phyloP scores from a whole-genome alignment of 257 asterid genomes.

The Solanum clarkiae region DNA sequence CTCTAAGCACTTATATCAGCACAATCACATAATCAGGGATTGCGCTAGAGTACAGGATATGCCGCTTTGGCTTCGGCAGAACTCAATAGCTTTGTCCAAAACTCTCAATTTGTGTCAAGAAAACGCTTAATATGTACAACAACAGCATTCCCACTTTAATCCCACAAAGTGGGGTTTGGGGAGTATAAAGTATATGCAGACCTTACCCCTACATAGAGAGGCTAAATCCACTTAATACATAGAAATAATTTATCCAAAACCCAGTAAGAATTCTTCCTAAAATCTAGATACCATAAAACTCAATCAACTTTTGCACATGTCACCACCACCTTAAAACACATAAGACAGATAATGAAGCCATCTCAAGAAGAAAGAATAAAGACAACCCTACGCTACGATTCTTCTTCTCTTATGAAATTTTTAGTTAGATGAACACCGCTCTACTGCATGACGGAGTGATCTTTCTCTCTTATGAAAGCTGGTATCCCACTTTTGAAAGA shows the following conservation, averaged over 20 bases:
- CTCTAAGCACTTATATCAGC: neutral
- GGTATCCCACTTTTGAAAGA: too few species aligned
- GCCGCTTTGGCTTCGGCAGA: neutral
- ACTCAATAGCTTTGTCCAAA: neutral
- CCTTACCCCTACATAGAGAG: neutral
- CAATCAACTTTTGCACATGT: neutral
- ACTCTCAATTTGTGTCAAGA: neutral
- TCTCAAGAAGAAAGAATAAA: neutral
- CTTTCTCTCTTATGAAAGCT: too few species aligned
- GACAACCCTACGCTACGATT: too few species aligned
- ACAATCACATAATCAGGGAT: neutral
- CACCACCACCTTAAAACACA: neutral
- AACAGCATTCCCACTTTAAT: neutral
- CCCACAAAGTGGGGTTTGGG: neutral
- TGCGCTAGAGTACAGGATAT: neutral
- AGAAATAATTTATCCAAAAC: neutral
- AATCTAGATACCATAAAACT: neutral
- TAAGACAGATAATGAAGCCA: neutral
- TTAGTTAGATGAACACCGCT: too few species aligned
- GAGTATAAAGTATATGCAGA: neutral
- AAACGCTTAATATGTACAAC: neutral
- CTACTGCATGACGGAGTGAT: too few species aligned
- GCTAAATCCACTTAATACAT: neutral
- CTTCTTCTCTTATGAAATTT: too few species aligned
- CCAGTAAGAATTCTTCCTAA: neutral